phyloP scores from a whole-genome alignment of 805 yeast species.

The Wickerhamomyces chaumierensis region DNA sequence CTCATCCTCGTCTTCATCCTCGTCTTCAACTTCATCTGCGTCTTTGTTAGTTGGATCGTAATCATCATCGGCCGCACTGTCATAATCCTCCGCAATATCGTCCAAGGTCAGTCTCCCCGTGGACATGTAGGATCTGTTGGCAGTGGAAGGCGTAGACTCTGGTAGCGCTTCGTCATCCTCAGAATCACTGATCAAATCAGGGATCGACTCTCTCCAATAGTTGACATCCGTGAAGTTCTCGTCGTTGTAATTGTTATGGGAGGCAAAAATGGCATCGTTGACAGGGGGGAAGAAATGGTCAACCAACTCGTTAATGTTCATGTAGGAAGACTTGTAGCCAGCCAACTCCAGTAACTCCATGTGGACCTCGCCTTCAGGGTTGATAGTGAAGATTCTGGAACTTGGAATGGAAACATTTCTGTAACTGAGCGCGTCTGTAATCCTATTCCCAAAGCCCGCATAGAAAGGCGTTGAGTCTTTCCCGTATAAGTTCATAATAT shows the following conservation, averaged over 20 bases:
- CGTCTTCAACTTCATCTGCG: constrained; percentile 15
- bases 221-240: constrained; percentile 71
- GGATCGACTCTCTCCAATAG: constrained; percentile 82
- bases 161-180: constrained; percentile 33
- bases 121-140: constrained; percentile 2
- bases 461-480: constrained; percentile 72
- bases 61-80: constrained; percentile 13
- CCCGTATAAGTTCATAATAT: constrained; percentile 63
- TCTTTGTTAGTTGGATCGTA: constrained; percentile 11
- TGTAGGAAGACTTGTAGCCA: constrained; percentile 81
- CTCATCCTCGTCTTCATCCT: constrained; percentile 10
- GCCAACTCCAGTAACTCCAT: constrained; percentile 93
- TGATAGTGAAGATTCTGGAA: constrained; percentile 88
- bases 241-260: constrained; percentile 19
- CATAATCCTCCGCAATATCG: constrained; percentile 11
- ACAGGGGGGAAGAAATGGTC: constrained; percentile 97
- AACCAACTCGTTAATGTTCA: constrained; percentile 84
- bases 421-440: constrained; percentile 92
- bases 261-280: constrained; percentile 6
- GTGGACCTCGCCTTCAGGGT: constrained; percentile 94
- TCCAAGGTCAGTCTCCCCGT: constrained; percentile 10
- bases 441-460: constrained; percentile 95
- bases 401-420: constrained; percentile 90
- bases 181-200: constrained; percentile 47
- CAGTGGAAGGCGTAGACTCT: no score